Base-by-base conservation (phyloP, 2,329 filamentous ascomycete genomes). In the Fusarium chlamydosporum region DNA sequence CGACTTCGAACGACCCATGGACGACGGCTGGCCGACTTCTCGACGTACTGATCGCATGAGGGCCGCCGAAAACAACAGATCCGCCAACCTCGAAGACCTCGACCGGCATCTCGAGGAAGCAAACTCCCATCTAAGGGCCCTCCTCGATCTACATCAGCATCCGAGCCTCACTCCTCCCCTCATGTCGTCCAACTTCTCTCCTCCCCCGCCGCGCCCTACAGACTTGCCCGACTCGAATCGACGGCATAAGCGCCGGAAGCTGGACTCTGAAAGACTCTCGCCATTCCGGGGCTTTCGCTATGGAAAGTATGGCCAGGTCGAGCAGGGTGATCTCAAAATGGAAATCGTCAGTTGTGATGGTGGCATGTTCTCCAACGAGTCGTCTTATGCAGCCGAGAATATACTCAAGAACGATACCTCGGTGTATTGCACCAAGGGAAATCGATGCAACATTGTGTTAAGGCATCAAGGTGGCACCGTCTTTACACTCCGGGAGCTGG, bases 271-370 rank as follows among this genome's bases (percentile, higher is more conserved):
- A 65, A 84, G 84, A 46, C 78, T 83, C 15, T 79, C 83, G 27
- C 79, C 83, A 38, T 85, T 83, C 70, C 82, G 80, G 63, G 87
- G 85, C 3, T 92, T 94, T 76, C 90, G 87, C 66, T 98, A 97
- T 77, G 95, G 94, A 23, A 90, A 89, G 73, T 93, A 91, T 77
- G 95, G 94, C 18, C 94, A 97, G 79, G 91, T 97, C 16, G 92
- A 96, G 63, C 88, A 93, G 0, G 94, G 94, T 5, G 86, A 88
- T 68, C 82, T 97, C 74, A 90, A 86, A 65, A 93, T 97, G 92
- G 92, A 97, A 76, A 89, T 97, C 66, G 86, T 92, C 48, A 96
- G 91, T 82, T 97, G 94, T 76, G 94, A 97, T 77, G 94, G 93
- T 40, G 94, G 94, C 42, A 84, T 88, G 60, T 89, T 85, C 74